Percentiles rank a stretch among this genome's conserved stretches.
Conservation (phyloP, 2,329 filamentous ascomycete species). For the Capronia epimyces region DNA sequence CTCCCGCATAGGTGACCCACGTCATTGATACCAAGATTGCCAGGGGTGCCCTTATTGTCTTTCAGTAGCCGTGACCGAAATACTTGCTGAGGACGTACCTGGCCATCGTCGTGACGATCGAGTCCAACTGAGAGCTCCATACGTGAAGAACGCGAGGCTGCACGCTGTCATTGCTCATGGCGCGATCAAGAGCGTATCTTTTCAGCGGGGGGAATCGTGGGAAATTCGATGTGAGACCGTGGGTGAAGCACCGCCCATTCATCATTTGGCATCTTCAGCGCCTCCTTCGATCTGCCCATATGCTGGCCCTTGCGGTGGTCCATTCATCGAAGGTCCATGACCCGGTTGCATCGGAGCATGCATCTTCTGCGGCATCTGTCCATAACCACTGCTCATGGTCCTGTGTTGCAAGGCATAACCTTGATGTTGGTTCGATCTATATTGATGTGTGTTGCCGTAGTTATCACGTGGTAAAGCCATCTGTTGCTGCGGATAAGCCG, state of each 20-base stretch:
- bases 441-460: constrained; percentile 59
- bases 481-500: constrained; percentile 59
- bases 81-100: no score
- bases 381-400: constrained; percentile 51
- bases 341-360: constrained; percentile 37
- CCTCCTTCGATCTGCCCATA: constrained; percentile 21
- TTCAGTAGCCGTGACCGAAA: no score
- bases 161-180: no score
- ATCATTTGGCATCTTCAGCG: constrained; percentile 27
- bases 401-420: constrained; percentile 57
- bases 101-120: no score
- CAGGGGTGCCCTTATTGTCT: no score
- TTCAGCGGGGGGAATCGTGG: not conserved
- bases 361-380: constrained; percentile 43
- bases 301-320: constrained; percentile 23
- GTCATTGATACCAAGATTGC: no score
- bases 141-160: no score
- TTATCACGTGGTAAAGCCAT: constrained; percentile 57
- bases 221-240: not conserved
- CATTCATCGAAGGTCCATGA: constrained; percentile 24
- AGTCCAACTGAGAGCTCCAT: no score
- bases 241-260: not conserved
- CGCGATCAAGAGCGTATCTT: not conserved
- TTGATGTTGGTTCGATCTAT: constrained; percentile 61
- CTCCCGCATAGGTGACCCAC: no score